phyloP scores from a whole-genome alignment of 495 filamentous ascomycete species.

The Paragyromitra xinjiangensis region DNA sequence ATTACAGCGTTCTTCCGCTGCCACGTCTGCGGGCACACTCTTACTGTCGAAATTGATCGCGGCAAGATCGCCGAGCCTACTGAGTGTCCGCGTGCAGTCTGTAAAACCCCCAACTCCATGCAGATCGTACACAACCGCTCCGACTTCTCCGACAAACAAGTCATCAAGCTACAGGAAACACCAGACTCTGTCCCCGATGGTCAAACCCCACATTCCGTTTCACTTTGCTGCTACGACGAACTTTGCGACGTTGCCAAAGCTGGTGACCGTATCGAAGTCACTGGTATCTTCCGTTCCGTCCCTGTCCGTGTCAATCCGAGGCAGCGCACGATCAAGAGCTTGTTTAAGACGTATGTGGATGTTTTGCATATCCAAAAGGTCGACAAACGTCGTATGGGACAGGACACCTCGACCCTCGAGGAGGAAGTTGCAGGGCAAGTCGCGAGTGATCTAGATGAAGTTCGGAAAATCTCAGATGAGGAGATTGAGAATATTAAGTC shows the following conservation, averaged over 20 bases:
- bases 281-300: conserved; percentile 93
- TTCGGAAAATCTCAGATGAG: conserved; percentile 83
- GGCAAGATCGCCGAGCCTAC: conserved; percentile 97
- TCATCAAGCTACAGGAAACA: conserved; percentile 98
- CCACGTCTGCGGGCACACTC: conserved; percentile 86
- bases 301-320: conserved; percentile 95
- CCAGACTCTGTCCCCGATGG: conserved; percentile 93
- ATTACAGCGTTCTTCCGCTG: conserved; percentile 86
- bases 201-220: conserved; percentile 98
- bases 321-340: conserved; percentile 87
- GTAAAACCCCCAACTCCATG: conserved; percentile 90
- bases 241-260: conserved; percentile 97
- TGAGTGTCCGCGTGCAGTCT: conserved; percentile 83
- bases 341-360: conserved; percentile 98
- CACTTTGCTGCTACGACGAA: conserved; percentile 95
- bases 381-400: conserved; percentile 90
- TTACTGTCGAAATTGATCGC: conserved; percentile 89
- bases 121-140: conserved; percentile 97
- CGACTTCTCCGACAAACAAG: conserved; percentile 93
- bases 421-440: conserved; percentile 80
- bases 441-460: conserved; percentile 78
- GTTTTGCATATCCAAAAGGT: conserved; percentile 95
- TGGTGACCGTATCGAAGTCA: conserved; percentile 94
- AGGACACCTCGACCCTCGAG: conserved; percentile 88
- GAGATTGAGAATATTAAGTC: conserved; percentile 88